Evolutionary conservation across 208 protist species (phyloP).

Genomic region (Leishmania mexicana): DNA sequence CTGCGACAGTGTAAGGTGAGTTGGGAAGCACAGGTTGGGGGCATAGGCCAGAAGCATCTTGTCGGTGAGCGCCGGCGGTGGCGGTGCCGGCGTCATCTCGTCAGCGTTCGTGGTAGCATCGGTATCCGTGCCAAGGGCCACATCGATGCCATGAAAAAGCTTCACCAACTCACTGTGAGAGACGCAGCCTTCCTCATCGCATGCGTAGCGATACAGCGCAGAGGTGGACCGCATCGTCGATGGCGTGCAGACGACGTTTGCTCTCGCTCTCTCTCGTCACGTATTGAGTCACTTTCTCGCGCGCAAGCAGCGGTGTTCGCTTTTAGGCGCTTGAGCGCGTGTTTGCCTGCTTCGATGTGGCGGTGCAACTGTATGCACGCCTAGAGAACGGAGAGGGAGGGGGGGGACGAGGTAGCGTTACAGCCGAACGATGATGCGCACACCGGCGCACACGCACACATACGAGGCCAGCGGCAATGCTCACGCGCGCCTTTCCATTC

Average conservation of each 20-base stretch:
- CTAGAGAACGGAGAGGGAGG: background rate
- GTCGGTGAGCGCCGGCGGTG: constrained; percentile 5
- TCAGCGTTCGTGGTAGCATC: background rate
- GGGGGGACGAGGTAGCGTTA: background rate
- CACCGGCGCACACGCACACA: background rate
- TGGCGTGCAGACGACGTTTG: background rate
- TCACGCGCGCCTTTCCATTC: background rate
- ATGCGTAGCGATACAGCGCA: constrained; percentile 61
- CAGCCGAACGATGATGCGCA: background rate
- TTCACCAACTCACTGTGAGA: constrained; percentile 58
- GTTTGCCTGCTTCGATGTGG: background rate
- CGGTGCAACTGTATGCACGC: background rate
- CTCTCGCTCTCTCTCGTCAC: background rate
- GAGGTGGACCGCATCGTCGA: constrained; percentile 63
- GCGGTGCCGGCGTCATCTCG: background rate
- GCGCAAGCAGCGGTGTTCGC: background rate
- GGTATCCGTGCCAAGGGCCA: constrained; percentile 6
- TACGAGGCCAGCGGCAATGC: background rate
- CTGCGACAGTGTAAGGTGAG: constrained; percentile 40
- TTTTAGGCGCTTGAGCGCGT: background rate
- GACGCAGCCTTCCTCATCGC: constrained; percentile 66
- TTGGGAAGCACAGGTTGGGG: constrained; percentile 38
- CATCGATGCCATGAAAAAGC: constrained; percentile 56
- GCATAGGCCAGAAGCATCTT: constrained; percentile 13
- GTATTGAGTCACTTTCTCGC: background rate